phyloP scores from a whole-genome alignment of 2,329 filamentous ascomycete genomes.

The Neofusicoccum laricinum region DNA sequence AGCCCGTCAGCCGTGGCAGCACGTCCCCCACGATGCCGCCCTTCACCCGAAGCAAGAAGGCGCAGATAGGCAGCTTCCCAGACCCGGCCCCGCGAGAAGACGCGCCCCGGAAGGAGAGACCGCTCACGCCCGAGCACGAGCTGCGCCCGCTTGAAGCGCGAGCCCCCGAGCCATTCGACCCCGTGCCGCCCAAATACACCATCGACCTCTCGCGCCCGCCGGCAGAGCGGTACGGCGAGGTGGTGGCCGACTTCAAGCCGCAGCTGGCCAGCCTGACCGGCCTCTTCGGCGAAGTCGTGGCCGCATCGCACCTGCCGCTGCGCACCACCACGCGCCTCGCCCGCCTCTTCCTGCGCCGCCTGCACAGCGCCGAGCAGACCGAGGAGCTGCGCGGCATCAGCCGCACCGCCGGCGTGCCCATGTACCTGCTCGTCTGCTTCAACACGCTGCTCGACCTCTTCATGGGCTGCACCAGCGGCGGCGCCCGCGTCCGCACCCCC shows the following conservation, averaged over 20 bases:
- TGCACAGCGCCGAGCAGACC: slow-evolving; percentile 57
- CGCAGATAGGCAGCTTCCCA: slow-evolving; percentile 1
- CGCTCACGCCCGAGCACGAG: not conserved
- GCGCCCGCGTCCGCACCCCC: slow-evolving; percentile 30
- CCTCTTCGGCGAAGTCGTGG: slow-evolving; percentile 53
- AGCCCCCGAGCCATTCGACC: not conserved
- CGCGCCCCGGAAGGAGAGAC: not conserved
- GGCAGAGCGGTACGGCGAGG: slow-evolving; percentile 48
- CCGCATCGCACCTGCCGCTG: slow-evolving; percentile 20
- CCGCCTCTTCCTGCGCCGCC: slow-evolving; percentile 46
- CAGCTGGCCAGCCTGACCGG: slow-evolving; percentile 43
- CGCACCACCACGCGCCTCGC: slow-evolving; percentile 35
- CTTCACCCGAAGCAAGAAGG: slow-evolving; percentile 8
- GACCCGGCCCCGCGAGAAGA: not conserved
- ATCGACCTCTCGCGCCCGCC: slow-evolving; percentile 58
- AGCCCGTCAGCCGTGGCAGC: not conserved
- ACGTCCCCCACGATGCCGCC: not conserved
- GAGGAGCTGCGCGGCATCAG: slow-evolving; percentile 61
- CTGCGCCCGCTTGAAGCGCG: not conserved
- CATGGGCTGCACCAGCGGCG: slow-evolving; percentile 64
- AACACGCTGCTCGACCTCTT: slow-evolving; percentile 63
- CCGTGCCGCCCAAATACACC: slow-evolving; percentile 38
- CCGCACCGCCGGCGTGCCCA: slow-evolving; percentile 47
- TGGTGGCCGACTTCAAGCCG: slow-evolving; percentile 47
- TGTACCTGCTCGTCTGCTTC: slow-evolving; percentile 60